Conservation (phyloP, 805 yeast species). For the Zygotorulaspora chibaensis region DNA sequence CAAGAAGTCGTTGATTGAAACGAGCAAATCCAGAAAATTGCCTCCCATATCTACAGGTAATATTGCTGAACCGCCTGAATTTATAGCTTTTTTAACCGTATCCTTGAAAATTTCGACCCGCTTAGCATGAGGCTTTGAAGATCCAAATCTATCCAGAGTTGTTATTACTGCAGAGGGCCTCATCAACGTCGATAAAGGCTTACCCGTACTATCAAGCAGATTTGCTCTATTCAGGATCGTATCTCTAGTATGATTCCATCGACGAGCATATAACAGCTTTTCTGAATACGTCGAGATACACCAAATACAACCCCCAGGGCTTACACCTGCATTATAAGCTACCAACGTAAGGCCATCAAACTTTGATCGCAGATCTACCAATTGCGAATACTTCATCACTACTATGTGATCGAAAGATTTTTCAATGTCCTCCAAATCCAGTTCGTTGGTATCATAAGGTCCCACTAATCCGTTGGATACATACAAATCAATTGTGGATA, state of each 20-base stretch:
- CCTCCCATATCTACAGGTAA: conserved; percentile 81
- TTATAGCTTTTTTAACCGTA: conserved; percentile 47
- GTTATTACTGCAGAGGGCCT: conserved; percentile 84
- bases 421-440: conserved; percentile 74
- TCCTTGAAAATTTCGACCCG: conserved; percentile 65
- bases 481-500: conserved; percentile 79
- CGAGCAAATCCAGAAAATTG: conserved; percentile 74
- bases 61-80: conserved; percentile 59
- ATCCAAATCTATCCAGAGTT: conserved; percentile 52
- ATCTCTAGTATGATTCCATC: conserved; percentile 94
- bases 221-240: conserved; percentile 72
- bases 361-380: conserved; percentile 56
- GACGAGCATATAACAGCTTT: conserved; percentile 79
- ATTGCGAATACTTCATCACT: conserved; percentile 75
- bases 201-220: conserved; percentile 52
- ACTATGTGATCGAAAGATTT: conserved; percentile 67
- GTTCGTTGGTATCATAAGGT: conserved; percentile 51
- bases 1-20: conserved; percentile 65
- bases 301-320: conserved; percentile 94
- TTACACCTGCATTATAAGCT: conserved; percentile 87
- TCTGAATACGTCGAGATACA: conserved; percentile 67
- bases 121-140: conserved; percentile 54
- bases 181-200: conserved; percentile 56
- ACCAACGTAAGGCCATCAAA: conserved; percentile 61
- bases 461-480: conserved; percentile 71